Conservation (phyloP, 768 basidiomycete species). For the Obba rivulosa region DNA sequence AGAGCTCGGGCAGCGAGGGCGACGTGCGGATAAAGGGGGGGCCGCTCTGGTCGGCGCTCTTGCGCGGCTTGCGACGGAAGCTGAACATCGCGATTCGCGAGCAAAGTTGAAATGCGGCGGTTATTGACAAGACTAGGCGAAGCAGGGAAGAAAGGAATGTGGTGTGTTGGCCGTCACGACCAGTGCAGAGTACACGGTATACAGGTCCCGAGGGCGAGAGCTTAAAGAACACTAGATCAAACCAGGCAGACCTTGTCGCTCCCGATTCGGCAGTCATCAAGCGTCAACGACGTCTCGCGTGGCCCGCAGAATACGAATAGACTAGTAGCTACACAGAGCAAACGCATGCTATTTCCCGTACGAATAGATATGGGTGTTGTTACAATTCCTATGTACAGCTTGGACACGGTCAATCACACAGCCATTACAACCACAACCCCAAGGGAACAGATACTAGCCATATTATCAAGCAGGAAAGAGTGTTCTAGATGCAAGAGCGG, state of each 20-base stretch:
- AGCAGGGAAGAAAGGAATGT: slow-evolving; percentile 19
- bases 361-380: too few relatives aligned
- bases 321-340: too few relatives aligned
- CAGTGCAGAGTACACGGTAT: neutral
- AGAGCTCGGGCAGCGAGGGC: slow-evolving; percentile 76
- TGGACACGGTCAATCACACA: too few relatives aligned
- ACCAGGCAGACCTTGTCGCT: too few relatives aligned
- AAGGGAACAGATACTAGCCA: too few relatives aligned
- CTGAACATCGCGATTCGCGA: slow-evolving; percentile 46
- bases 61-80: slow-evolving; percentile 61
- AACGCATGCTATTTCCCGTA: too few relatives aligned
- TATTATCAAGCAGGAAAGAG: slow-evolving; percentile 5
- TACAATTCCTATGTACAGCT: too few relatives aligned
- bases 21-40: slow-evolving; percentile 57
- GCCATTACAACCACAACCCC: too few relatives aligned
- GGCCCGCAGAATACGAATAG: too few relatives aligned
- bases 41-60: slow-evolving; percentile 36
- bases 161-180: slow-evolving; percentile 19
- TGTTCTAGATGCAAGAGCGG: slow-evolving; percentile 1
- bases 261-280: too few relatives aligned
- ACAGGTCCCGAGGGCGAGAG: neutral
- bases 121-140: slow-evolving; percentile 15
- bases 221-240: too few relatives aligned
- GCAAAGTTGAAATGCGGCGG: slow-evolving; percentile 12
- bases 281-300: too few relatives aligned